Percentiles rank a stretch among this genome's conserved stretches.
phyloP scores from a whole-genome alignment of 1,284 basidiomycete species.

The Naganishia albida region DNA sequence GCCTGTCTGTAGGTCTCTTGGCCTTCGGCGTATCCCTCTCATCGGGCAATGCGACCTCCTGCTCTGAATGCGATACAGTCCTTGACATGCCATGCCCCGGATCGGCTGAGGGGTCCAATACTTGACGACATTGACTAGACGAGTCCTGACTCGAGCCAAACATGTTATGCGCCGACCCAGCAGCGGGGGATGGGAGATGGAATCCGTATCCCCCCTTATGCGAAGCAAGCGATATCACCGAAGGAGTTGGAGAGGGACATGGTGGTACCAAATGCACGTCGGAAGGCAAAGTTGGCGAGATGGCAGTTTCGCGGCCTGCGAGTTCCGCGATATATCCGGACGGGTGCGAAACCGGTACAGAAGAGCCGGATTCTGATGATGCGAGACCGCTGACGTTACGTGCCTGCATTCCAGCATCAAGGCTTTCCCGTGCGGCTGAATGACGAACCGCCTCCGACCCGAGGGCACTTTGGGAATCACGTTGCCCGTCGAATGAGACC shows the following conservation, averaged over 20 bases:
- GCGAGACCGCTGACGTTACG: not conserved
- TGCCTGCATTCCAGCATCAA: not conserved
- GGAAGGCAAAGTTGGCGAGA: not conserved
- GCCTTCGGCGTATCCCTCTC: not conserved
- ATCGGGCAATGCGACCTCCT: not conserved
- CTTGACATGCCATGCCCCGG: not conserved
- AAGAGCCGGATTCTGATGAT: not conserved
- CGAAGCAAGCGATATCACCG: constrained; percentile 4
- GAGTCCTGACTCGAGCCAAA: too few relatives aligned
- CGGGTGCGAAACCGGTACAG: not conserved
- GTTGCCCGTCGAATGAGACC: not conserved
- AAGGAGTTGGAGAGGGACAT: not conserved
- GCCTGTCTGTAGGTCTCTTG: not conserved
- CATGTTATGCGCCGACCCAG: constrained; percentile 26
- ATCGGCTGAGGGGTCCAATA: constrained; percentile 2
- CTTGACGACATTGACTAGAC: not conserved
- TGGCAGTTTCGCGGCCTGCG: not conserved
- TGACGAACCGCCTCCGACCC: too few relatives aligned
- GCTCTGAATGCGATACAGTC: not conserved
- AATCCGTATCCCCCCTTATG: constrained; percentile 11
- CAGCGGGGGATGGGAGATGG: constrained; percentile 14
- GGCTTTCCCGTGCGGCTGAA: not conserved
- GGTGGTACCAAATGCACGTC: not conserved
- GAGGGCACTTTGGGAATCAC: too few relatives aligned
- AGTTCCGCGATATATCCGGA: not conserved